Evolutionary conservation across 306 rosid genomes (phyloP).

Genomic region (Citrullus amarus): DNA sequence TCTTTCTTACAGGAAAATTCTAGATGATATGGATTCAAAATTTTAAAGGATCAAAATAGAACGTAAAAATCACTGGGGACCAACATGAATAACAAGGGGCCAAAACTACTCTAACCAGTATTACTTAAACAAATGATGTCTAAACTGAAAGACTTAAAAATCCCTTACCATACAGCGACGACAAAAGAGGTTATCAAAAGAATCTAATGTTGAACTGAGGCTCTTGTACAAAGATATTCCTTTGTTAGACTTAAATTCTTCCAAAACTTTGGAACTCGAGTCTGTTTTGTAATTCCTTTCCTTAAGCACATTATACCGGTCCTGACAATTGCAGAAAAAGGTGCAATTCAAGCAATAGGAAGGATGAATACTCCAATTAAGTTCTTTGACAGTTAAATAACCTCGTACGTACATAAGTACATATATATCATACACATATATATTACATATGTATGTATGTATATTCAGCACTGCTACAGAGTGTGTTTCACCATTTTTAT

Average conservation of each 20-base stretch:
- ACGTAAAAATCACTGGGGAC: neutral
- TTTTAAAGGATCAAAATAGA: neutral
- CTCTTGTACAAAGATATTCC: constrained; percentile 62
- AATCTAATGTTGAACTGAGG: constrained; percentile 76
- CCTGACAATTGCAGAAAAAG: constrained; percentile 38
- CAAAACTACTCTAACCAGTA: neutral
- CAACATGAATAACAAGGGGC: neutral
- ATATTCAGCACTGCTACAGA: neutral
- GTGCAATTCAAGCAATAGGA: constrained; percentile 1
- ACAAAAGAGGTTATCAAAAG: constrained; percentile 92
- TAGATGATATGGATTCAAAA: neutral
- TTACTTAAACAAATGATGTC: neutral
- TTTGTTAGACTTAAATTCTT: constrained; percentile 25
- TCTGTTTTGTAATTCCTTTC: constrained; percentile 35
- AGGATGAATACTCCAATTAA: neutral
- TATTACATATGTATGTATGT: constrained; percentile 8
- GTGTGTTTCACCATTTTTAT: neutral
- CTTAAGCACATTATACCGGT: constrained; percentile 50
- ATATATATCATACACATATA: neutral
- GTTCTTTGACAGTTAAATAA: neutral
- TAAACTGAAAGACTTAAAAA: neutral
- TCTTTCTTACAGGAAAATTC: neutral
- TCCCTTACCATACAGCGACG: constrained; percentile 80
- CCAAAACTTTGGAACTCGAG: constrained; percentile 27
- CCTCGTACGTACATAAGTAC: neutral